Percentiles rank a stretch among this genome's conserved stretches.
phyloP scores from a whole-genome alignment of 805 yeast genomes.

The Candida piceae region DNA sequence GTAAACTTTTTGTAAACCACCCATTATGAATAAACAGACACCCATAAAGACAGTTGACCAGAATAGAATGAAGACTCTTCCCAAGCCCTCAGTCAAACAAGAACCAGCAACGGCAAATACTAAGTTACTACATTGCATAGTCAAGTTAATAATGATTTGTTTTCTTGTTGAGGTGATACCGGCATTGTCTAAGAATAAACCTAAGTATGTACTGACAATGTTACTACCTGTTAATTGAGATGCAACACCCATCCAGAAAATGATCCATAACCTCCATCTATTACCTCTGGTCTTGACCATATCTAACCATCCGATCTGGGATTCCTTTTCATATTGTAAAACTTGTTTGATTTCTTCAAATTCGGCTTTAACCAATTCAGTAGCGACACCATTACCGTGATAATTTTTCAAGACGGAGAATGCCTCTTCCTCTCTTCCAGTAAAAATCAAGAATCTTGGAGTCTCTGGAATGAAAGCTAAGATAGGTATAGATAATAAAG shows the following conservation, averaged over 20 bases:
- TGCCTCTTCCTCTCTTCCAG: conserved; percentile 26
- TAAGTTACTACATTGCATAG: conserved; percentile 19
- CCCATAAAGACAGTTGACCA: conserved; percentile 23
- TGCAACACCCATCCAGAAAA: conserved; percentile 25
- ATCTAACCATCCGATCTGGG: conserved; percentile 21
- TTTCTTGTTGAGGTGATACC: conserved; percentile 21
- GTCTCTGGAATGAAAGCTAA: conserved; percentile 28
- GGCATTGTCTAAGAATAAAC: conserved; percentile 28
- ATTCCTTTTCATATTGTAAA: conserved; percentile 17
- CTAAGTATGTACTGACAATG: conserved; percentile 28
- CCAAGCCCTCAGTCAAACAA: conserved; percentile 21
- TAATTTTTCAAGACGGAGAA: conserved; percentile 18
- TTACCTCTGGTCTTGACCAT: conserved; percentile 19
- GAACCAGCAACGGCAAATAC: conserved; percentile 23
- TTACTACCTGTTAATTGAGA: conserved; percentile 25
- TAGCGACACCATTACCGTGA: conserved; percentile 20
- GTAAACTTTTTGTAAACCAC: conserved; percentile 20
- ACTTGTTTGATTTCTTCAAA: conserved; percentile 22
- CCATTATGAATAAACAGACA: conserved; percentile 23
- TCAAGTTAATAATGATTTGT: conserved; percentile 26
- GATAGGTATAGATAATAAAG: conserved; percentile 17
- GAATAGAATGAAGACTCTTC: conserved; percentile 19
- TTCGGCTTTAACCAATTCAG: conserved; percentile 16
- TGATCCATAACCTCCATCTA: conserved; percentile 23
- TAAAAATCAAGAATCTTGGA: conserved; percentile 28